Conservation (phyloP, 768 basidiomycete species). For the Serendipita vermifera region DNA sequence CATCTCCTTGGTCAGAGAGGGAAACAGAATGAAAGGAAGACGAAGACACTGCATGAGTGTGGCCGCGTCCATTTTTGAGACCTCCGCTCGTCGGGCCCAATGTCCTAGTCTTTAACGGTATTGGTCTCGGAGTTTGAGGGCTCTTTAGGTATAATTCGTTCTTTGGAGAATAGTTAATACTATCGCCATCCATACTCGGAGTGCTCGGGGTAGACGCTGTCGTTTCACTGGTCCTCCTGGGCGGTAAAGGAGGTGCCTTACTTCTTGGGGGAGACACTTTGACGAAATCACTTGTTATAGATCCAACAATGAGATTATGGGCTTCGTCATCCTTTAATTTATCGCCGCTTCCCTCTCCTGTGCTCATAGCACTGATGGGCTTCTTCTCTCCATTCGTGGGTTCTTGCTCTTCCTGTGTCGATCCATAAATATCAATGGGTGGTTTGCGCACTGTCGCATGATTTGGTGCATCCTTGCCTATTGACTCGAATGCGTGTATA, state of each 20-base stretch:
- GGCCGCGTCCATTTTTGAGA: conserved; percentile 26
- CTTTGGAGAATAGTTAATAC: background rate
- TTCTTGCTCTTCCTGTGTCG: background rate
- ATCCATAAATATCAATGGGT: background rate
- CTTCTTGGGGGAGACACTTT: conserved; percentile 5
- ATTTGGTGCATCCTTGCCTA: background rate
- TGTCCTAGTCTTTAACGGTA: background rate
- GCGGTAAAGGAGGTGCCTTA: background rate
- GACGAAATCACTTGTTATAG: conserved; percentile 3
- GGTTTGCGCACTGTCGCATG: background rate
- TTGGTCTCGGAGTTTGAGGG: background rate
- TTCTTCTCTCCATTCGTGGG: too few relatives aligned
- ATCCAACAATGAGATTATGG: conserved; percentile 2
- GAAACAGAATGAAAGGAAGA: conserved; percentile 79
- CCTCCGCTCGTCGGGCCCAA: background rate
- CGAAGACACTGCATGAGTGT: conserved; percentile 54
- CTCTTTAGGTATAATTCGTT: background rate
- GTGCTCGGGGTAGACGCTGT: background rate
- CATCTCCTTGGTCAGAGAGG: conserved; percentile 42
- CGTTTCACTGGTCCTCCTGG: background rate
- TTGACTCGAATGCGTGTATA: conserved; percentile 3
- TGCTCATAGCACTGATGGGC: too few relatives aligned
- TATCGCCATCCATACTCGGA: background rate
- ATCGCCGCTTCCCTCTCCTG: too few relatives aligned
- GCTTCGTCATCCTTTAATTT: background rate